A percentile compares a stretch with the other conserved stretches of the same genome.
phyloP scores from a whole-genome alignment of 164 flowering plant species.

The Dillenia turbinata region DNA sequence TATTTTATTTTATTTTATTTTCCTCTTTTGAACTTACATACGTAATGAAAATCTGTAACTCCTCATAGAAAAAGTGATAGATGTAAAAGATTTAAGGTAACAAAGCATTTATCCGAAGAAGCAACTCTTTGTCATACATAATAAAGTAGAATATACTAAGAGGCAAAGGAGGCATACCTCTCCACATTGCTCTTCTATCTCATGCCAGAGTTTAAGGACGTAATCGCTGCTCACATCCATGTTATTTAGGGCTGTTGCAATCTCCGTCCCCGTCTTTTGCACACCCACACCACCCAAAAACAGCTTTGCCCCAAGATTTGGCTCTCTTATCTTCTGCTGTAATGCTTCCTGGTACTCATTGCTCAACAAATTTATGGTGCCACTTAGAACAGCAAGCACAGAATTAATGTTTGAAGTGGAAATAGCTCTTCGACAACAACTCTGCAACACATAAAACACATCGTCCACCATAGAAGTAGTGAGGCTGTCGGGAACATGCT shows the following conservation, averaged over 20 bases:
- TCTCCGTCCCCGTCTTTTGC: conserved; percentile 82
- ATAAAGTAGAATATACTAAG: not conserved
- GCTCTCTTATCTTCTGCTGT: conserved; percentile 84
- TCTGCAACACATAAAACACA: conserved; percentile 92
- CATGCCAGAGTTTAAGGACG: conserved; percentile 74
- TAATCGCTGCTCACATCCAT: conserved; percentile 92
- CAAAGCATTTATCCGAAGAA: not conserved
- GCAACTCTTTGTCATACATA: not conserved
- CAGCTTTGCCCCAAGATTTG: conserved; percentile 74
- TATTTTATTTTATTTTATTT: too few species aligned
- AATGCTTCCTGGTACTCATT: conserved; percentile 88
- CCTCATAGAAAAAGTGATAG: too few species aligned
- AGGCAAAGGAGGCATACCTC: conserved; percentile 42
- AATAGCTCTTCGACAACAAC: conserved; percentile 81
- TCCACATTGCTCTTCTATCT: conserved; percentile 83
- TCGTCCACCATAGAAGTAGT: conserved; percentile 98
- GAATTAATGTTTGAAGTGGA: conserved; percentile 91
- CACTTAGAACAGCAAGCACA: conserved; percentile 70
- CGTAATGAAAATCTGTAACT: not conserved
- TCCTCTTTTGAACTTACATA: too few species aligned
- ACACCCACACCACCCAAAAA: conserved; percentile 87
- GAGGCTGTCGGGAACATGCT: conserved; percentile 80
- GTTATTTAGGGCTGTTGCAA: conserved; percentile 87
- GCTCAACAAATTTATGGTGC: conserved; percentile 68
- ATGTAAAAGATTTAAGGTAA: too few species aligned